phyloP scores from a whole-genome alignment of 306 rosid genomes.

The Rosa rugosa region DNA sequence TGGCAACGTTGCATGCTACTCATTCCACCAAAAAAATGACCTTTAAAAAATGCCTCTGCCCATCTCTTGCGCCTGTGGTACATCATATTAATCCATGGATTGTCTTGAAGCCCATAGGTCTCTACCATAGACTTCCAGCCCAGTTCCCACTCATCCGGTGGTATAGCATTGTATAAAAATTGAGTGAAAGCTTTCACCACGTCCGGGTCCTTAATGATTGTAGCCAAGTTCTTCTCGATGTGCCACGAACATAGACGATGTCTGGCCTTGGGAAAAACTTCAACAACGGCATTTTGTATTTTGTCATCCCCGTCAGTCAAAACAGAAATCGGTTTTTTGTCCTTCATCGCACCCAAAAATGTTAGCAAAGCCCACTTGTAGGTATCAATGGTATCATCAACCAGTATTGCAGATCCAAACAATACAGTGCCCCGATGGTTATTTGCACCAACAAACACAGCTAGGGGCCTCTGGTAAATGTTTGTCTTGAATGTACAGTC shows the following conservation, averaged over 20 bases:
- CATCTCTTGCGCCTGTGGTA: neutral
- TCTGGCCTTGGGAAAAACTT: neutral
- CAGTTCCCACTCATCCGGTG: neutral
- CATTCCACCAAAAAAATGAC: constrained; percentile 8
- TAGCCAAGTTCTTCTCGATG: neutral
- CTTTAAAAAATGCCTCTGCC: neutral
- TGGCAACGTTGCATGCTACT: constrained; percentile 6
- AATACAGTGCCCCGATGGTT: neutral
- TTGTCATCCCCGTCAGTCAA: neutral
- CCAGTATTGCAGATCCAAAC: constrained; percentile 3
- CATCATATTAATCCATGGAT: constrained; percentile 3
- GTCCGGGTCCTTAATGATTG: neutral
- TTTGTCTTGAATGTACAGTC: neutral
- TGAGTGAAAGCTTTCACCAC: constrained; percentile 2
- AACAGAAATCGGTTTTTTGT: neutral
- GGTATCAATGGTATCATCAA: neutral
- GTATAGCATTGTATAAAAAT: neutral
- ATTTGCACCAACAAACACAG: neutral
- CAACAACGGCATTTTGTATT: neutral
- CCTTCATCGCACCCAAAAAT: neutral
- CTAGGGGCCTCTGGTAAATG: neutral
- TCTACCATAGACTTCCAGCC: constrained; percentile 1
- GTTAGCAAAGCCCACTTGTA: neutral
- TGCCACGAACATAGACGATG: neutral
- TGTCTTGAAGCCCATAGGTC: constrained; percentile 1